These are phyloP conservation scores for Fusarium bulbicola DNA, from an alignment of 2,329 filamentous ascomycete genomes.

Conservation along the genomic window DNA sequence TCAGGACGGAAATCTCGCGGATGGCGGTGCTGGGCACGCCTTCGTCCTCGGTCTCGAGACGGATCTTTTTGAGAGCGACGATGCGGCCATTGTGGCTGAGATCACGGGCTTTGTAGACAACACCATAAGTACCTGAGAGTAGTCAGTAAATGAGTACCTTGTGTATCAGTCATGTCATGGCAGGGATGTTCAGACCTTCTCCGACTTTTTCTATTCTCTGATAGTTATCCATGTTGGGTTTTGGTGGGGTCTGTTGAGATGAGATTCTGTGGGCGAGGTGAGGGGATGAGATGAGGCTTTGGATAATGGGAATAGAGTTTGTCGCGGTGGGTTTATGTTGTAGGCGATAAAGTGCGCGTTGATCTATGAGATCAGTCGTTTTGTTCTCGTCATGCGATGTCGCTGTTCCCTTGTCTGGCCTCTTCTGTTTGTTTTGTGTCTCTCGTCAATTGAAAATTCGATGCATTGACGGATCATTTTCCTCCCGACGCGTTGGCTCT, in stretches of 20 bases:
- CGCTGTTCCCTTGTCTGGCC: not conserved
- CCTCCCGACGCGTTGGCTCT: slow-evolving; percentile 23
- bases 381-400: not conserved
- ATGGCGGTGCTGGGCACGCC: slow-evolving; percentile 93
- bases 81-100: slow-evolving; percentile 83
- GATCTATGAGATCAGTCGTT: not conserved
- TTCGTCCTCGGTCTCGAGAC: slow-evolving; percentile 93
- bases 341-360: not conserved
- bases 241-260: slow-evolving; percentile 1
- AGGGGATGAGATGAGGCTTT: slow-evolving; percentile 1
- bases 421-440: slow-evolving; percentile 15
- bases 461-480: slow-evolving; percentile 27
- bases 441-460: slow-evolving; percentile 18
- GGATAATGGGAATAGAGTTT: slow-evolving; percentile 4
- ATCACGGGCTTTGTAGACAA: slow-evolving; percentile 94
- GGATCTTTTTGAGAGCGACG: slow-evolving; percentile 94
- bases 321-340: not conserved
- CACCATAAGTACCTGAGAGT: slow-evolving; percentile 83
- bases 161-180: not conserved
- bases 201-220: slow-evolving; percentile 97
- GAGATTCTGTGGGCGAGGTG: not conserved
- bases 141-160: not conserved
- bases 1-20: slow-evolving; percentile 91
- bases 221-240: slow-evolving; percentile 83
- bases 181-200: slow-evolving; percentile 69